A percentile compares a stretch with the other conserved stretches of the same genome.
Evolutionary conservation across 2,329 filamentous ascomycete species (phyloP).

Genomic region (Aspergillus sp.): DNA sequence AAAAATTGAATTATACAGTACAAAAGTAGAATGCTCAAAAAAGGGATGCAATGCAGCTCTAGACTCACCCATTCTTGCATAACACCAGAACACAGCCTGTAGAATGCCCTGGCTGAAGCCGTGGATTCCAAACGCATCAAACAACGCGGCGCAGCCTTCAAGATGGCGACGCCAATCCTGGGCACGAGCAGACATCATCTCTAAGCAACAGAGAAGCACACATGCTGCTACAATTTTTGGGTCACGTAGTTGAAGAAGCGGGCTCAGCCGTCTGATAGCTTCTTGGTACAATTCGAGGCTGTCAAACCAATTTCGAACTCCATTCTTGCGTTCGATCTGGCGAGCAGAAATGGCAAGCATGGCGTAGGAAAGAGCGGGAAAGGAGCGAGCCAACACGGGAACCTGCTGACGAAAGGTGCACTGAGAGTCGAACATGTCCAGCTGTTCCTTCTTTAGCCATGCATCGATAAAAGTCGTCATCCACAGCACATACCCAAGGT

Average conservation of each 20-base stretch:
- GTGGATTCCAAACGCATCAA: conserved; percentile 54
- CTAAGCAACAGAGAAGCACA: conserved; percentile 57
- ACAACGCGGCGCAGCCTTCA: conserved; percentile 58
- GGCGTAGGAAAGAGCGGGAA: conserved; percentile 51
- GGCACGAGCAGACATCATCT: conserved; percentile 54
- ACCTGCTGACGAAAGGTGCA: conserved; percentile 57
- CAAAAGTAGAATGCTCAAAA: background rate
- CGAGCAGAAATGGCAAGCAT: conserved; percentile 58
- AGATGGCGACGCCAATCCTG: conserved; percentile 59
- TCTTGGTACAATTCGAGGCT: conserved; percentile 58
- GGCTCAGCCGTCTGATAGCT: conserved; percentile 52
- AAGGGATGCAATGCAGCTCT: background rate
- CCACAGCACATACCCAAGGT: conserved; percentile 48
- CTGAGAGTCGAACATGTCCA: conserved; percentile 60
- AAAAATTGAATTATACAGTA: background rate
- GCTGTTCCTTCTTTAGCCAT: conserved; percentile 30
- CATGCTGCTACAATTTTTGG: conserved; percentile 56
- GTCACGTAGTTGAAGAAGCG: conserved; percentile 51
- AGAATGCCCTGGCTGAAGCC: conserved; percentile 55
- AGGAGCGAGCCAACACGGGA: conserved; percentile 51
- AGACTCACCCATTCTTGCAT: conserved; percentile 55
- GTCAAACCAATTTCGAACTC: conserved; percentile 48
- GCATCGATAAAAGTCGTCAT: too few relatives aligned
- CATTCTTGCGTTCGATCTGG: conserved; percentile 55
- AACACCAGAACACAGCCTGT: conserved; percentile 61